Evolutionary conservation across 257 asterid species (phyloP), one percentile per base, ranked within the genome.

Genomic region (Datura wrightii): DNA sequence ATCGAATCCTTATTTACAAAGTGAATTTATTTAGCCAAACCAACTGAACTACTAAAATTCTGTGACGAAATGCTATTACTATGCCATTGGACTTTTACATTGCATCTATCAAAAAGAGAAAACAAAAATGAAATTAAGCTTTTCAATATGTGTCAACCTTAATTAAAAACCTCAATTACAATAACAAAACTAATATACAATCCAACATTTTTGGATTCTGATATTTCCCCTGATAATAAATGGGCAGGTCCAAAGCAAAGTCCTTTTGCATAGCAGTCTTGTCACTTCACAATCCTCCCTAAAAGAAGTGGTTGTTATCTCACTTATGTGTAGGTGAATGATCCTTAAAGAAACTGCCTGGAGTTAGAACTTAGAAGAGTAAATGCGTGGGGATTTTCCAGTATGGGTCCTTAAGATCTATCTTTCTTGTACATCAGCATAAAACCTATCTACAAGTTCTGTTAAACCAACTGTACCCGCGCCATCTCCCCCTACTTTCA

Each of bases 391-490:
- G 80, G 44, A 74, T 24, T 74, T 74, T 13, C 3, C 24, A 19
- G 8, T 11, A 74, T 50, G 14, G 31, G 31, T 24, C 31, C 31
- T 24, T 24, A 24, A 24, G 31, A 24, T 24, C 31, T 24, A 24
- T 24, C 31, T 24, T 24, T 24, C 31, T 24, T 24, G 85, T 37
- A 10, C 62, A 82, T 83, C 85, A 13, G 50, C 82, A 46, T 84
- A 79, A 81, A 90, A 85, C 36, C 39, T 71, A 6, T 88, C 69
- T 50, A 83, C 83, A 11, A 91, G 78, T 58, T 36, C 84, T 48
- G 63, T 63, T 24, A 88, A 79, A 79, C 44, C 85, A 56, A 80
- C 85, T 16, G 80, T 79, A 63, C 31, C 71, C 44, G 67, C 36
- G 69, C 19, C 39, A 52, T 54, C 18, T 36, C 50, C 85, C 41